A percentile compares a stretch with the other conserved stretches of the same genome.
Evolutionary conservation across 371 early-diverging fungal species (phyloP).

Genomic region (Apophysomyces variabilis): DNA sequence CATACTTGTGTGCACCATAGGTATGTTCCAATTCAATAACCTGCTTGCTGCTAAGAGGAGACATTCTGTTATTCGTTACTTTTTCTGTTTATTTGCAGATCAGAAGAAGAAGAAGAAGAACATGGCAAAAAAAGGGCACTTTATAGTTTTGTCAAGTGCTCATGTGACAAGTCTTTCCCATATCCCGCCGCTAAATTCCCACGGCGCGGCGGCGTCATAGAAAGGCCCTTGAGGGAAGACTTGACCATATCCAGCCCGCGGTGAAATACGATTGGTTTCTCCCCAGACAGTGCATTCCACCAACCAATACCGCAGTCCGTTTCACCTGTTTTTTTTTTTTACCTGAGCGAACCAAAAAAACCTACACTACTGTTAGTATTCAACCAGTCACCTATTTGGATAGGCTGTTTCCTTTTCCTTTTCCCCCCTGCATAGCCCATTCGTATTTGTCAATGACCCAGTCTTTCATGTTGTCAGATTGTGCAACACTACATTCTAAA

Average conservation of each 20-base stretch:
- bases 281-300: no score
- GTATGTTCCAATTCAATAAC: conserved; percentile 15
- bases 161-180: neutral
- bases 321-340: no score
- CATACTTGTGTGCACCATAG: conserved; percentile 20
- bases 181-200: neutral
- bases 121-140: neutral
- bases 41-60: conserved; percentile 15
- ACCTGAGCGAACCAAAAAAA: no score
- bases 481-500: neutral
- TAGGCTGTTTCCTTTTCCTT: neutral
- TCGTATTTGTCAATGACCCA: conserved; percentile 11
- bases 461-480: neutral
- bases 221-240: neutral
- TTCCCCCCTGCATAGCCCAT: neutral
- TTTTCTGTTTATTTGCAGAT: neutral
- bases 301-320: no score
- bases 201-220: conserved; percentile 3
- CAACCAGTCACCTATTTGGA: neutral
- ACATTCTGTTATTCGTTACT: conserved; percentile 7
- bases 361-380: no score
- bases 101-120: conserved; percentile 3
- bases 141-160: neutral
- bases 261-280: conserved; percentile 9
- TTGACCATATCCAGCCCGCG: neutral